Evolutionary conservation across 495 filamentous ascomycete genomes (phyloP).

Genomic region (Podospora tetraspora): DNA sequence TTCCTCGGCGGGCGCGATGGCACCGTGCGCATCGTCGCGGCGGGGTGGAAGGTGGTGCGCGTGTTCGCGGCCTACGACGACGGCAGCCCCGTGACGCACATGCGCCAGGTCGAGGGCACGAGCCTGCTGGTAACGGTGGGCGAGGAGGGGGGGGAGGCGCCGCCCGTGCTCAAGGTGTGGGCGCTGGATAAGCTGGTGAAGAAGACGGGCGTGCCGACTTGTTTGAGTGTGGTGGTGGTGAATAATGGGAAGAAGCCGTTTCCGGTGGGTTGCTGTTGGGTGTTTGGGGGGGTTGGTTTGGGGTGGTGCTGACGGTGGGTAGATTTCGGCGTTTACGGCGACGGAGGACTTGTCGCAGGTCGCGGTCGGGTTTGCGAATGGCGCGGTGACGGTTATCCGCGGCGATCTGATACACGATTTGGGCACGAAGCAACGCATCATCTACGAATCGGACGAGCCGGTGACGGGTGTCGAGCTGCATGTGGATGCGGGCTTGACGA

Average conservation of each 20-base stretch:
- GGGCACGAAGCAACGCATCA: constrained; percentile 90
- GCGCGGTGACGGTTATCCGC: constrained; percentile 85
- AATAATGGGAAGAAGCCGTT: constrained; percentile 92
- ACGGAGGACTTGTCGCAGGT: constrained; percentile 85
- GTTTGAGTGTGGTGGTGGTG: constrained; percentile 75
- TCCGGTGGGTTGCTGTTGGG: constrained; percentile 53
- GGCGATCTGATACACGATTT: constrained; percentile 94
- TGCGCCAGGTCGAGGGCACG: constrained; percentile 88
- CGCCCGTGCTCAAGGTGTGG: constrained; percentile 87
- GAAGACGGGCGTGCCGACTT: constrained; percentile 83
- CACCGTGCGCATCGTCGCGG: constrained; percentile 76
- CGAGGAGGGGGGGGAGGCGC: constrained; percentile 67
- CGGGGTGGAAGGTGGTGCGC: constrained; percentile 77
- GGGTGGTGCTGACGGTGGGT: constrained; percentile 8
- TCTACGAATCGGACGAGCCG: constrained; percentile 95
- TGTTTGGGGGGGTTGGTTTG: not conserved
- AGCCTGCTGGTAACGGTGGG: constrained; percentile 80
- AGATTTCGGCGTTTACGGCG: constrained; percentile 87
- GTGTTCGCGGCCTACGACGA: constrained; percentile 79
- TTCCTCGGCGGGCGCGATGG: constrained; percentile 85
- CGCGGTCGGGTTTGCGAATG: constrained; percentile 92
- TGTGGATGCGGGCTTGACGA: constrained; percentile 57
- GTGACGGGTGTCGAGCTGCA: constrained; percentile 83
- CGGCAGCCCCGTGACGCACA: constrained; percentile 69
- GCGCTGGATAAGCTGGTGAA: constrained; percentile 89